Evolutionary conservation across 306 rosid genomes (phyloP).

Genomic region (Macrotyloma uniflorum): DNA sequence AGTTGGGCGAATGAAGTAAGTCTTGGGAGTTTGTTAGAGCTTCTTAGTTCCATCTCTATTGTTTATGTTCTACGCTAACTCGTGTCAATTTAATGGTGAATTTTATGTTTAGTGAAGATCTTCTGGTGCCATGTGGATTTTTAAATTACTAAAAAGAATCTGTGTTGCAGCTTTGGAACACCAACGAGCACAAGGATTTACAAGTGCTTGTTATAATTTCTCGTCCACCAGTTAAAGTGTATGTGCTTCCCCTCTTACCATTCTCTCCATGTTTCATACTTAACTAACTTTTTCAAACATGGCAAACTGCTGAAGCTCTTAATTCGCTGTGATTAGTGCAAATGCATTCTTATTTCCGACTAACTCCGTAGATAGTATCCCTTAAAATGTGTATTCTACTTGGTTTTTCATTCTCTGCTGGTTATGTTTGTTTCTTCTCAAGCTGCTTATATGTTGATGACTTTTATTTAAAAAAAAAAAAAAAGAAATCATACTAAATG

Average conservation of each 20-base stretch:
- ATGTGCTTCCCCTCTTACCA: slow-evolving; percentile 46
- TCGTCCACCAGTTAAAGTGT: slow-evolving; percentile 91
- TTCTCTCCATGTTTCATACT: slow-evolving; percentile 31
- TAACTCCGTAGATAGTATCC: neutral
- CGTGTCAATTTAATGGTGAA: neutral
- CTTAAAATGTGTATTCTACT: neutral
- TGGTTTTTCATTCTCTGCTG: neutral
- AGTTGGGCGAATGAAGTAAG: slow-evolving; percentile 19
- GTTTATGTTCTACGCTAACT: slow-evolving; percentile 18
- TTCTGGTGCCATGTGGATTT: neutral
- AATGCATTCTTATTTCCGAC: slow-evolving; percentile 8
- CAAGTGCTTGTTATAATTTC: slow-evolving; percentile 80
- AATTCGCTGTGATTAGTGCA: slow-evolving; percentile 6
- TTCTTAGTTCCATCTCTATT: slow-evolving; percentile 23
- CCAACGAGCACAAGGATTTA: slow-evolving; percentile 78
- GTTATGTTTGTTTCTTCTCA: slow-evolving; percentile 25
- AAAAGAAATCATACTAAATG: slow-evolving; percentile 5
- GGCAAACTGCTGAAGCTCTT: slow-evolving; percentile 24
- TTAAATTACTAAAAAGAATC: slow-evolving; percentile 30
- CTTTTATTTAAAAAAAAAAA: neutral
- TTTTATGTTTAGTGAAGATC: slow-evolving; percentile 1
- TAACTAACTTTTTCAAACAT: slow-evolving; percentile 20
- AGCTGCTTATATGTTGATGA: neutral
- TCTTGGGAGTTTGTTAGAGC: slow-evolving; percentile 20
- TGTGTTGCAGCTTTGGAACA: slow-evolving; percentile 72